These are phyloP conservation scores for Colletotrichum lini DNA, from an alignment of 2,329 filamentous ascomycete species.

Conservation along the genomic window DNA sequence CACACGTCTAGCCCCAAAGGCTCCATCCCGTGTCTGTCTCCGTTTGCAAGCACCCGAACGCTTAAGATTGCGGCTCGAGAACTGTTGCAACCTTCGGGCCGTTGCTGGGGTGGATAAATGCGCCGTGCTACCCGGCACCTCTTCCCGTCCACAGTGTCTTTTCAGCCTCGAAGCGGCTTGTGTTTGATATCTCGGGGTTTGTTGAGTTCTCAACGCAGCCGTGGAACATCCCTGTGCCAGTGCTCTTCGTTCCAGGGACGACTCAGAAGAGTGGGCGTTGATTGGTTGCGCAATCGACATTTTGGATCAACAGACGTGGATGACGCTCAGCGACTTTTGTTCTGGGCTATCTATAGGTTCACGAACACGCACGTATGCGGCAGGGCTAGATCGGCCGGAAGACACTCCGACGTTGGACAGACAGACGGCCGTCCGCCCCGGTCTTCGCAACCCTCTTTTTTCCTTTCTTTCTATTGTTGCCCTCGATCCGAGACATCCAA, in stretches of 20 bases:
- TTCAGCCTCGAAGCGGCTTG: background rate
- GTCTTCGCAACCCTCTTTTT: background rate
- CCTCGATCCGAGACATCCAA: background rate
- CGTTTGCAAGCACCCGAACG: slow-evolving; percentile 17
- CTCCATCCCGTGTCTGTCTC: background rate
- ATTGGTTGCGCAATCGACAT: background rate
- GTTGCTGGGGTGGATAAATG: background rate
- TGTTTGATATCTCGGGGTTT: background rate
- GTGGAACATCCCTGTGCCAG: background rate
- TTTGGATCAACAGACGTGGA: background rate
- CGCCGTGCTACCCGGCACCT: background rate
- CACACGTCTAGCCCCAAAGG: background rate
- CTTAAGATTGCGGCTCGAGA: slow-evolving; percentile 5
- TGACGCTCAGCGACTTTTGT: background rate
- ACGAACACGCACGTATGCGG: too few relatives aligned
- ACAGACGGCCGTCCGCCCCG: background rate
- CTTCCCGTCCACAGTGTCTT: background rate
- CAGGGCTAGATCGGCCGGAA: background rate
- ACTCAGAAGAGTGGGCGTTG: background rate
- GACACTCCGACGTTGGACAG: background rate
- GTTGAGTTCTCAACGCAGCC: background rate
- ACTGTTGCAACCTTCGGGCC: background rate
- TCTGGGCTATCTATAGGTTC: background rate
- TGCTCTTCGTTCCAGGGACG: background rate
- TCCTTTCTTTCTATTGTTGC: background rate